phyloP scores from a whole-genome alignment of 2,329 filamentous ascomycete species.

The Fusarium fracticaudum region DNA sequence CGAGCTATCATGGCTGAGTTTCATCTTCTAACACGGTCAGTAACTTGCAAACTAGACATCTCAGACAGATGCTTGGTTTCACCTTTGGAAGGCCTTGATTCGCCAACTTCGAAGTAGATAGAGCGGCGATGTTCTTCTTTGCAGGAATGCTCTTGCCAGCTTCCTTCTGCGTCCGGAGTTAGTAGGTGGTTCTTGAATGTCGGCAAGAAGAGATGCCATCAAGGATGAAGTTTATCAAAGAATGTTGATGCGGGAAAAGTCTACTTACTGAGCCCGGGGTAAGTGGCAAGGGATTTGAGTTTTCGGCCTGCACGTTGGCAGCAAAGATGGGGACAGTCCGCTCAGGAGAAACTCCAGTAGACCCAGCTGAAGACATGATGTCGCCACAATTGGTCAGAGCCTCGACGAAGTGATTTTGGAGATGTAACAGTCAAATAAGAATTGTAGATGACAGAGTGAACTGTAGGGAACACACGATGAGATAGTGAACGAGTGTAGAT shows the following conservation, averaged over 20 bases:
- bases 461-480: slow-evolving; percentile 42
- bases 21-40: slow-evolving; percentile 54
- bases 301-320: slow-evolving; percentile 36
- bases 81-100: slow-evolving; percentile 67
- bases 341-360: slow-evolving; percentile 43
- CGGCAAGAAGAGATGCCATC: no score
- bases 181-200: not conserved
- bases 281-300: slow-evolving; percentile 23
- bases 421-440: slow-evolving; percentile 21
- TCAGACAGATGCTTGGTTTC: not conserved
- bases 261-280: slow-evolving; percentile 27
- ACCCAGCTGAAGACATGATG: slow-evolving; percentile 46
- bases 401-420: slow-evolving; percentile 9
- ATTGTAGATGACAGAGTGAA: slow-evolving; percentile 43
- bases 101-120: slow-evolving; percentile 64
- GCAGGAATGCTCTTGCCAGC: slow-evolving; percentile 19
- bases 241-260: slow-evolving; percentile 3
- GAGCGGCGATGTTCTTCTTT: slow-evolving; percentile 58
- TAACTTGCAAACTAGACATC: slow-evolving; percentile 16
- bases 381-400: not conserved
- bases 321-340: slow-evolving; percentile 27
- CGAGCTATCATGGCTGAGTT: slow-evolving; percentile 56
- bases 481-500: slow-evolving; percentile 44
- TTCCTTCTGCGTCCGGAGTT: slow-evolving; percentile 30
- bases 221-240: not conserved